Conservation (phyloP, 2,329 filamentous ascomycete species). For the Alternaria gaisen region DNA sequence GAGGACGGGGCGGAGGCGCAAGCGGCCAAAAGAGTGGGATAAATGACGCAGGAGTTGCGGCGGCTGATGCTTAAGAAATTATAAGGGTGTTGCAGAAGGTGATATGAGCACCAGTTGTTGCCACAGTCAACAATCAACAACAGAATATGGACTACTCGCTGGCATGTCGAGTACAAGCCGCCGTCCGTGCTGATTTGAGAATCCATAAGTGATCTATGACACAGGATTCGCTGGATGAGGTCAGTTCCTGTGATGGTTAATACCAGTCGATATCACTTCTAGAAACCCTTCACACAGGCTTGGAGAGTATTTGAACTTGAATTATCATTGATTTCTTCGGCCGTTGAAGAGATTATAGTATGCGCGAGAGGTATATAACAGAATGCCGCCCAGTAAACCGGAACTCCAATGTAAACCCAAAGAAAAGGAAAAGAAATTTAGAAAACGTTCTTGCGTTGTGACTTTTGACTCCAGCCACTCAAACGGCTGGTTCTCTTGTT, state of each 20-base stretch:
- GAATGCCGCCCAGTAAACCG: not conserved
- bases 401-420: not conserved
- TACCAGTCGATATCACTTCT: not conserved
- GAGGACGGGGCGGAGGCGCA: conserved; percentile 27
- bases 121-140: not conserved
- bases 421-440: not conserved
- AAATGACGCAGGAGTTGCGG: conserved; percentile 36
- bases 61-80: conserved; percentile 27
- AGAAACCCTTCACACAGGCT: too few relatives aligned
- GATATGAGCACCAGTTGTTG: not conserved
- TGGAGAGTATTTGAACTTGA: too few relatives aligned
- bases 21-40: conserved; percentile 31
- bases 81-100: not conserved
- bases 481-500: not conserved
- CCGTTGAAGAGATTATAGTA: not conserved
- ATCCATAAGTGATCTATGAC: not conserved
- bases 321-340: not conserved
- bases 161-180: not conserved
- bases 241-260: not conserved
- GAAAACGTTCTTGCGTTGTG: not conserved
- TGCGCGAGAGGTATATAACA: conserved; percentile 3
- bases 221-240: not conserved
- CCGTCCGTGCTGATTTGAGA: not conserved
- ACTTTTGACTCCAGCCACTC: not conserved
- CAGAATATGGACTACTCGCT: not conserved